Evolutionary conservation across 345 rosid species (phyloP).

Genomic region (Populus deltoides): DNA sequence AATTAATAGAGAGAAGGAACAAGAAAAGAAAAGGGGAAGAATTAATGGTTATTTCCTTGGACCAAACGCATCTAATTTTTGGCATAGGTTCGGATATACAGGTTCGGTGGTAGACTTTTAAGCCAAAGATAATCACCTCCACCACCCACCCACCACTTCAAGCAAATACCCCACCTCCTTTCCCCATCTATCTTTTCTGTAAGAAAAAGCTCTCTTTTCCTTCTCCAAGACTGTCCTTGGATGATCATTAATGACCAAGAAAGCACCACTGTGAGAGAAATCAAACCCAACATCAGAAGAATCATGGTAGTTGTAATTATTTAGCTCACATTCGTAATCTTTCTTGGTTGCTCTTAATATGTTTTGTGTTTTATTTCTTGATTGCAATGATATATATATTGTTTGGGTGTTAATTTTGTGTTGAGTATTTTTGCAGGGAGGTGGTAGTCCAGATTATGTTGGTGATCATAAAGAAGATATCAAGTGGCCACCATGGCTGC

Average conservation of each 20-base stretch:
- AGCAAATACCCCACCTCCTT: slow-evolving; percentile 12
- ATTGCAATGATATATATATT: neutral
- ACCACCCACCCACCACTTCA: slow-evolving; percentile 24
- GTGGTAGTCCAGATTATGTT: slow-evolving; percentile 38
- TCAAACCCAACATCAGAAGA: slow-evolving; percentile 58
- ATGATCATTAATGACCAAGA: slow-evolving; percentile 39
- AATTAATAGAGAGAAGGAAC: neutral
- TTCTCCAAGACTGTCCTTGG: neutral
- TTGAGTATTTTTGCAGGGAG: slow-evolving; percentile 34
- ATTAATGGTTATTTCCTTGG: slow-evolving; percentile 13
- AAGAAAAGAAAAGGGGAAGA: neutral
- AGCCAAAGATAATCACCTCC: slow-evolving; percentile 28
- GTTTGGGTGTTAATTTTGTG: neutral
- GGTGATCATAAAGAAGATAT: slow-evolving; percentile 10
- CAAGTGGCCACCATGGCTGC: slow-evolving; percentile 79
- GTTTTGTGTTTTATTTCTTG: neutral
- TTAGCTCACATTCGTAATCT: neutral
- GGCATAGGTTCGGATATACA: slow-evolving; percentile 15
- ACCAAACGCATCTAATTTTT: slow-evolving; percentile 21
- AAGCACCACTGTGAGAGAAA: slow-evolving; percentile 23
- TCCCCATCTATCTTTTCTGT: slow-evolving; percentile 7
- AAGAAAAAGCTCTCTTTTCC: neutral
- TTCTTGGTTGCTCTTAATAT: neutral
- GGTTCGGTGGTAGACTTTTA: slow-evolving; percentile 36
- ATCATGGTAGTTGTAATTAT: slow-evolving; percentile 41